Evolutionary conservation across 257 asterid species (phyloP).

Genomic region (Osmanthus fragrans): DNA sequence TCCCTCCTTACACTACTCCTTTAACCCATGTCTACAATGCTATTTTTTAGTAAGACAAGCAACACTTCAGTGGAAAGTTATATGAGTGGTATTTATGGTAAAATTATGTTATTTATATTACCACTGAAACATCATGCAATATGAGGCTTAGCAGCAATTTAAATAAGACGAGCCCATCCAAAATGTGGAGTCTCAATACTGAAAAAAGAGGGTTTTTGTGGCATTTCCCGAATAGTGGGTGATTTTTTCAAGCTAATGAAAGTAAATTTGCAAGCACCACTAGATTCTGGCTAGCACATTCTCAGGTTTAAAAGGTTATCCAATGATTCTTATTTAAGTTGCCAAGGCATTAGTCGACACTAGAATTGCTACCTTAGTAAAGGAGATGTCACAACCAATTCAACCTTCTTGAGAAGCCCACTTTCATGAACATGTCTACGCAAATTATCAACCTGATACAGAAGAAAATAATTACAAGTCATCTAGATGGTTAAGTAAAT

Average conservation of each 20-base stretch:
- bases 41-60: too few species aligned
- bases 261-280: not conserved
- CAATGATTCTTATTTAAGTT: slow-evolving; percentile 13
- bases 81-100: not conserved
- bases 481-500: not conserved
- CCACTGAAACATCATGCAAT: not conserved
- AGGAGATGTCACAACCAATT: slow-evolving; percentile 88
- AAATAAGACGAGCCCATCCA: not conserved
- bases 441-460: slow-evolving; percentile 80
- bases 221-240: not conserved
- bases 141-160: not conserved
- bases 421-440: slow-evolving; percentile 76
- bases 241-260: not conserved
- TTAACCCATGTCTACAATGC: not conserved
- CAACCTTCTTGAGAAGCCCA: slow-evolving; percentile 76
- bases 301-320: not conserved
- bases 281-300: not conserved
- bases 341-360: not conserved
- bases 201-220: not conserved
- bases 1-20: not conserved
- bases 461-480: slow-evolving; percentile 27
- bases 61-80: not conserved
- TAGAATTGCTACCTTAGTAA: slow-evolving; percentile 58
- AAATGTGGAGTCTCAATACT: not conserved
- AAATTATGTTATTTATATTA: not conserved